Evolutionary conservation across 148 eudicot species (phyloP).

Genomic region (Salicornia ramosissima): DNA sequence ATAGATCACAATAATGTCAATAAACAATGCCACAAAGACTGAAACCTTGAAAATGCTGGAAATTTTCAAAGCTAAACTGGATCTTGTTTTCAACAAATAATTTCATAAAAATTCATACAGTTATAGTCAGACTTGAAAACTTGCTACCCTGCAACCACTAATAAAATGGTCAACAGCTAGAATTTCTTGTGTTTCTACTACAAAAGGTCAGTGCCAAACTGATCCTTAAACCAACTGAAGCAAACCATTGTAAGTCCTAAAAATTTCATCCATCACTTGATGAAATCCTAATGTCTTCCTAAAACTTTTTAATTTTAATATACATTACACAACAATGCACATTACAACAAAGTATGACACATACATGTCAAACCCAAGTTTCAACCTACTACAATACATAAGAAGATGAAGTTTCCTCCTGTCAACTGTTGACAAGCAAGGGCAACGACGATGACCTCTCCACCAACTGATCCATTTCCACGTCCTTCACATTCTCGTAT

Average conservation of each 20-base stretch:
- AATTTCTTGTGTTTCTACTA: constrained; percentile 1
- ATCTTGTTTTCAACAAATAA: not conserved
- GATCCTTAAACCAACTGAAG: constrained; percentile 23
- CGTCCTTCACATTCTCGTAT: constrained; percentile 26
- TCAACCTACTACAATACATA: constrained; percentile 11
- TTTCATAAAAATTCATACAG: constrained; percentile 6
- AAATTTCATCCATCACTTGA: constrained; percentile 15
- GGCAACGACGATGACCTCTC: constrained; percentile 32
- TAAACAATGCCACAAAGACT: not conserved
- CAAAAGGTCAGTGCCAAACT: constrained; percentile 35
- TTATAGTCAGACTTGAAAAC: constrained; percentile 7
- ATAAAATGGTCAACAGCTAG: constrained; percentile 14
- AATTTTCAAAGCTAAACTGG: not conserved
- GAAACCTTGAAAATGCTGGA: not conserved
- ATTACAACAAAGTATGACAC: constrained; percentile 12
- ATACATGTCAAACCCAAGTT: not conserved
- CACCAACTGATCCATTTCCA: constrained; percentile 34
- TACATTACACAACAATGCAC: constrained; percentile 23
- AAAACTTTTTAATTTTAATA: constrained; percentile 10
- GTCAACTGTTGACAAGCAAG: constrained; percentile 30
- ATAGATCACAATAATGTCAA: too few species aligned
- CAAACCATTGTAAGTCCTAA: constrained; percentile 6
- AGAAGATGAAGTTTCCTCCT: not conserved
- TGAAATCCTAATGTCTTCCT: constrained; percentile 4
- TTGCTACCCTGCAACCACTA: constrained; percentile 6